Percentiles rank a stretch among this genome's conserved stretches.
phyloP scores from a whole-genome alignment of 2,329 filamentous ascomycete genomes.

The Hypoxylon sp. region DNA sequence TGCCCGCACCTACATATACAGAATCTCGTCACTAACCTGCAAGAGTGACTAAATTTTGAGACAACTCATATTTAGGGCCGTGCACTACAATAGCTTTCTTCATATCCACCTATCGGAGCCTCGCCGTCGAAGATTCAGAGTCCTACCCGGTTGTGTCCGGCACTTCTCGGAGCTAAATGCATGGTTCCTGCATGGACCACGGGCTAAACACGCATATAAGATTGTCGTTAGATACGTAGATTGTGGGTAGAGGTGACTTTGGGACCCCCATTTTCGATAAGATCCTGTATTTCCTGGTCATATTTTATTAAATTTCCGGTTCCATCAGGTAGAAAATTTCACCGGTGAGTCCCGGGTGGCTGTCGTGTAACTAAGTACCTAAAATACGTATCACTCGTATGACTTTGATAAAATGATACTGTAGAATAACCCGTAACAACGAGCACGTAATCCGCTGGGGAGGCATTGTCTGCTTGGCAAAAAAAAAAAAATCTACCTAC shows the following conservation, averaged over 20 bases:
- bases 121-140: conserved; percentile 19
- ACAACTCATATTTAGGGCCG: conserved; percentile 19
- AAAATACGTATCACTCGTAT: too few species aligned
- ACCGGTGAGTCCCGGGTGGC: too few species aligned
- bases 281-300: conserved; percentile 3
- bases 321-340: conserved; percentile 10
- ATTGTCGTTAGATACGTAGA: conserved; percentile 10
- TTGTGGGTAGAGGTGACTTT: conserved; percentile 7
- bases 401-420: too few species aligned
- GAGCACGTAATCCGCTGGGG: not conserved
- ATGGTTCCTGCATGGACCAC: conserved; percentile 41
- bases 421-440: not conserved
- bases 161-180: conserved; percentile 31
- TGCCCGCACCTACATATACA: not conserved
- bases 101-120: conserved; percentile 34
- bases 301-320: conserved; percentile 33
- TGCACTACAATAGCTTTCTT: conserved; percentile 13
- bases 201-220: conserved; percentile 18
- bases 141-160: conserved; percentile 36
- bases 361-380: too few species aligned
- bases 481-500: not conserved
- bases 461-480: not conserved
- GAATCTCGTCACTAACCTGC: conserved; percentile 16
- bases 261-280: conserved; percentile 1
- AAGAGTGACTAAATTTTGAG: conserved; percentile 22